Base-by-base conservation (phyloP, 768 basidiomycete species). In the Boletus speciosus region DNA sequence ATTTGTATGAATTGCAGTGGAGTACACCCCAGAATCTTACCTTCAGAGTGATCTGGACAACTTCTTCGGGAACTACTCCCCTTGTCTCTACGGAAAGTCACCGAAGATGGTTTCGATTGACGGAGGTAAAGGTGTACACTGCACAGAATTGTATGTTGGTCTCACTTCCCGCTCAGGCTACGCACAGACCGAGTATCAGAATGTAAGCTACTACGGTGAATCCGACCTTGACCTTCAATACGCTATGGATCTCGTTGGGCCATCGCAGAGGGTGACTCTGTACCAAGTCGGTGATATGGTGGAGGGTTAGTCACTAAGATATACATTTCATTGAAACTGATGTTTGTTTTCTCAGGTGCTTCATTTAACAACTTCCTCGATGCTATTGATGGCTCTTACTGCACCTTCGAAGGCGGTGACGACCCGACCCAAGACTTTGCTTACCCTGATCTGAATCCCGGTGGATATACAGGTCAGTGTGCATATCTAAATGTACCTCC, bases 311-410 rank as follows among this genome's bases (percentile, higher is more conserved):
- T 25, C 25, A 25, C 25, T 25, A 4, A 14, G 23, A 31, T 21
- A 44, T 25, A 21, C 6, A 4, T 32, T 21, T 11, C 29, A 0
- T 41, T 57, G 19, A 41, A 39, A 41, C 47, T 49, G 53, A 60
- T 41, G 10, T 21, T 9, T 9, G 5, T 21, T 27, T 39, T 21
- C 32, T 25, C 32, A 65, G 61, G 61, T 25, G 63, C 63, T 11
- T 69, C 70, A 9, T 73, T 71, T 54, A 67, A 71, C 52, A 73
- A 72, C 46, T 64, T 67, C 58, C 63, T 74, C 25, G 71, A 75
- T 47, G 71, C 69, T 14, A 44, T 75, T 10, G 71, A 72, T 45
- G 70, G 45, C 4, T 58, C 63, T 4, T 75, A 68, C 53, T 74
- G 73, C 51, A 60, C 59, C 5, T 74, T 49, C 11, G 68, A 72